Evolutionary conservation across 805 yeast genomes (phyloP).

Genomic region (Maudiozyma turicensis): DNA sequence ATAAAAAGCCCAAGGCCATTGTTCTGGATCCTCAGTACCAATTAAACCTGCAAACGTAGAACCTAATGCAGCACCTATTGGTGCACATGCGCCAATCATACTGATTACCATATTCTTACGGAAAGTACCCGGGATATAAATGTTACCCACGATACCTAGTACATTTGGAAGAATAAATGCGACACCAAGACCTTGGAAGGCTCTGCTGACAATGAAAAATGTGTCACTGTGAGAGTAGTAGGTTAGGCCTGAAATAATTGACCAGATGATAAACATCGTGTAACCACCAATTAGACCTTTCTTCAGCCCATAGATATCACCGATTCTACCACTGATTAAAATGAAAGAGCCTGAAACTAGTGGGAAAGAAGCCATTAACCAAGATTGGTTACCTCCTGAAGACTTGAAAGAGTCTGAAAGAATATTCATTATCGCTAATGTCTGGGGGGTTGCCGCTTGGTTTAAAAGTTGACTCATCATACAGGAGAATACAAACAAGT

Average conservation of each 20-base stretch:
- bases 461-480: conserved; percentile 33
- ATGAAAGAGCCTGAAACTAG: conserved; percentile 67
- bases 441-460: conserved; percentile 34
- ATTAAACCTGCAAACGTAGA: conserved; percentile 42
- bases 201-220: conserved; percentile 45
- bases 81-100: conserved; percentile 49
- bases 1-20: conserved; percentile 28
- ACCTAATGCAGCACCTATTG: conserved; percentile 49
- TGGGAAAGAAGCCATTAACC: conserved; percentile 69
- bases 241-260: conserved; percentile 50
- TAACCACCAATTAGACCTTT: conserved; percentile 46
- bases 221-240: conserved; percentile 38
- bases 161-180: conserved; percentile 52
- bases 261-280: conserved; percentile 46
- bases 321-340: conserved; percentile 56
- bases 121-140: conserved; percentile 35
- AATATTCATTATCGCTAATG: conserved; percentile 30
- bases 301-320: conserved; percentile 63
- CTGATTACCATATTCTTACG: conserved; percentile 45
- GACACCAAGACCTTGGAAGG: conserved; percentile 54
- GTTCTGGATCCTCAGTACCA: conserved; percentile 11
- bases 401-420: conserved; percentile 29
- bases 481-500: conserved; percentile 20
- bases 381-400: conserved; percentile 31
- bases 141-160: conserved; percentile 43